Evolutionary conservation across 2,329 filamentous ascomycete species (phyloP).

Genomic region (Talaromyces atroroseus): DNA sequence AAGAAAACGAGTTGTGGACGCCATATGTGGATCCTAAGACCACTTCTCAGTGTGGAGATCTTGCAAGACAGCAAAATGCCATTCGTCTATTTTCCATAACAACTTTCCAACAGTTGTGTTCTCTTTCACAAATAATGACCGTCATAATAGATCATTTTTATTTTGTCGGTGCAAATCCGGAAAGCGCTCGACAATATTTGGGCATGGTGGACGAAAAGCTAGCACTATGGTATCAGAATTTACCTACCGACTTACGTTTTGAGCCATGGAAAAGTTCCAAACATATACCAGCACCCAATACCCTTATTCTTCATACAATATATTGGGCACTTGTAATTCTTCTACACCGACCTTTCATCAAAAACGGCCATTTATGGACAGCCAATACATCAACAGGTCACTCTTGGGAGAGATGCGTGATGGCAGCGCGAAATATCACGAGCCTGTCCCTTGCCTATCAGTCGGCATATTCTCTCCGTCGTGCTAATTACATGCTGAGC

Average conservation of each 20-base stretch:
- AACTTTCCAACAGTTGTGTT: conserved; percentile 32
- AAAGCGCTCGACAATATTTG: conserved; percentile 23
- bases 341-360: conserved; percentile 43
- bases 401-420: conserved; percentile 30
- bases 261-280: conserved; percentile 22
- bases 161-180: conserved; percentile 23
- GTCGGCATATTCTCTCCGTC: conserved; percentile 35
- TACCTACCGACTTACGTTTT: conserved; percentile 24
- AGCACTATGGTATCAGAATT: conserved; percentile 22
- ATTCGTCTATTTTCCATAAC: conserved; percentile 26
- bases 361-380: conserved; percentile 25
- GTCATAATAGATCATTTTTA: conserved; percentile 34
- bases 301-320: conserved; percentile 29
- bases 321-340: conserved; percentile 43
- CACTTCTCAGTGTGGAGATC: not conserved
- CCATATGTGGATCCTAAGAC: conserved; percentile 19
- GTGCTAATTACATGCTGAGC: conserved; percentile 38
- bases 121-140: conserved; percentile 34
- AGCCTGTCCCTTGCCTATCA: conserved; percentile 33
- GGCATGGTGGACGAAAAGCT: conserved; percentile 24
- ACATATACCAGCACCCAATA: conserved; percentile 21
- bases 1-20: conserved; percentile 25
- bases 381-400: conserved; percentile 17
- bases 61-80: not conserved
- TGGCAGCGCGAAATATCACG: conserved; percentile 33